Base-by-base conservation (phyloP, 164 flowering plant species). In the Vitis labrusca region DNA sequence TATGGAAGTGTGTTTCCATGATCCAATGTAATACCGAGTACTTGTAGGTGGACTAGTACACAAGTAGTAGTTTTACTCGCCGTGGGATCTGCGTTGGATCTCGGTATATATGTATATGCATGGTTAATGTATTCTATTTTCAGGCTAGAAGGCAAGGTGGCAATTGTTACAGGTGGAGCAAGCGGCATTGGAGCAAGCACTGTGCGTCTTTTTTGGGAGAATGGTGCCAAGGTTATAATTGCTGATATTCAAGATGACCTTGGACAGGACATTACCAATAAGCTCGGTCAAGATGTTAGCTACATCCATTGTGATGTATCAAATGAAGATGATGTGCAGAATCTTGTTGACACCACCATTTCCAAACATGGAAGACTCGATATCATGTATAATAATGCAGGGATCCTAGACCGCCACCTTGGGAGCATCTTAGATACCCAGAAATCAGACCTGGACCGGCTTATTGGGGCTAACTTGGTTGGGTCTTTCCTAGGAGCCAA, bases 161-260 rank as follows among this genome's bases (percentile, higher is more conserved):
- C 53, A 3, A 63, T 71, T 9, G 49, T 71, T 14, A 71, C 73
- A 47, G 73, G 73, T 54, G 73, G 73, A 1, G 61, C 73, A 63
- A 70, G 73, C 61, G 73, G 73, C 1, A 70, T 70, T 11, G 73
- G 73, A 44, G 73, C 52, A n/a, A 62, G 72, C 51, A 10, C 72
- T 0, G 65, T 30, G 59, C 54, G 44, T 7, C 58, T 69, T 29
- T 69, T 69, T 50, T 54, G 19, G 37, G 59, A 69, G 44, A 17
- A 70, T 9, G 73, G 73, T 4, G 67, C 73, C 14, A 61, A 55
- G 50, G 67, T 70, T 10, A 52, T 70, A 16, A 63, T 70, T 19
- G 73, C 73, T 23, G 73, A 71, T 47, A 64, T 71, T 17, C 73
- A 64, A 49, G 73, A 71, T 63, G 55, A 61, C 2, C 23, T 50